phyloP scores from a whole-genome alignment of 352 stramenopile species.

The Phytophthora aleatoria region DNA sequence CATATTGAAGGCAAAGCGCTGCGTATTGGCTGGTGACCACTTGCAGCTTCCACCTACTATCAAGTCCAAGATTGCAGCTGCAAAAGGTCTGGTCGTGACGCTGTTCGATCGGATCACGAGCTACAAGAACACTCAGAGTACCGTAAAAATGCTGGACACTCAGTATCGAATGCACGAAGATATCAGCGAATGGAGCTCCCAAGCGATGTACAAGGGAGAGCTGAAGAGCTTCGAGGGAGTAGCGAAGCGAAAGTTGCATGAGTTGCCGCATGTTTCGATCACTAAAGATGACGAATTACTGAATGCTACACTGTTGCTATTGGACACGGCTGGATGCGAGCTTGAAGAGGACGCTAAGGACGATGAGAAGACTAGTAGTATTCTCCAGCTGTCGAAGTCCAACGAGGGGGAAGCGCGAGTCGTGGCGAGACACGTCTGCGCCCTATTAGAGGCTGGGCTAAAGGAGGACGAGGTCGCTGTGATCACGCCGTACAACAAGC shows the following conservation, averaged over 20 bases:
- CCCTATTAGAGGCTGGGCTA: conserved; percentile 87
- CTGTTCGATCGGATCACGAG: conserved; percentile 96
- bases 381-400: conserved; percentile 67
- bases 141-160: conserved; percentile 94
- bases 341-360: conserved; percentile 84
- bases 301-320: conserved; percentile 84
- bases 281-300: conserved; percentile 62
- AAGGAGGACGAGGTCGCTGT: conserved; percentile 93
- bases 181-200: conserved; percentile 96
- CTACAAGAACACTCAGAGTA: conserved; percentile 45
- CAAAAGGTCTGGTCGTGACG: conserved; percentile 88
- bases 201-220: conserved; percentile 93
- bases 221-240: conserved; percentile 82
- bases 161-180: conserved; percentile 98
- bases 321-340: conserved; percentile 95
- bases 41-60: conserved; percentile 97
- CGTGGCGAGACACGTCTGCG: conserved; percentile 83
- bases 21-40: conserved; percentile 94
- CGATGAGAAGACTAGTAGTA: conserved; percentile 15
- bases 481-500: conserved; percentile 99
- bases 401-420: conserved; percentile 83
- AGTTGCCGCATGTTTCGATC: conserved; percentile 75
- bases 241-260: conserved; percentile 71
- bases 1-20: conserved; percentile 90
- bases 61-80: conserved; percentile 85